These are phyloP conservation scores for Pisolithus thermaeus DNA, from an alignment of 1,284 basidiomycete species.

Conservation along the genomic window DNA sequence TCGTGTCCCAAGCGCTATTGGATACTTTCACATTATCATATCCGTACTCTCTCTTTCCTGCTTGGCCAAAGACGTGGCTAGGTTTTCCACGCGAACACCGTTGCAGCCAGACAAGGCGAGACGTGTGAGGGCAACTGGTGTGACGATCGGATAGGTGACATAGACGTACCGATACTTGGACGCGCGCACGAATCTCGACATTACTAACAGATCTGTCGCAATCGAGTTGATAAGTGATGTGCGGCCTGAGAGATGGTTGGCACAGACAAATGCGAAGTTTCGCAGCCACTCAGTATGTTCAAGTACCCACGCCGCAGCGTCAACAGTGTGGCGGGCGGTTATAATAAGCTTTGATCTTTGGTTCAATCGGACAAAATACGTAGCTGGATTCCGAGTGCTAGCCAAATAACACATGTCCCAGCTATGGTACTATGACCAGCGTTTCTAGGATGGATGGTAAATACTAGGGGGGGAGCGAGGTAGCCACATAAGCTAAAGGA, in stretches of 20 bases:
- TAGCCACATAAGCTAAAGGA: too few species aligned
- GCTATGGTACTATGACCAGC: too few species aligned
- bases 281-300: too few species aligned
- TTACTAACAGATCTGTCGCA: slow-evolving; percentile 17
- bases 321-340: too few species aligned
- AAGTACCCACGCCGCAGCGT: too few species aligned
- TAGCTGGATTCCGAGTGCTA: too few species aligned
- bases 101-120: slow-evolving; percentile 2
- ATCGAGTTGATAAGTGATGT: neutral
- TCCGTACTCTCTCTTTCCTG: slow-evolving; percentile 76
- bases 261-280: neutral
- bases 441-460: too few species aligned
- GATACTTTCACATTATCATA: slow-evolving; percentile 92
- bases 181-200: slow-evolving; percentile 69
- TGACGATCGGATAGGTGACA: slow-evolving; percentile 2
- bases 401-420: too few species aligned
- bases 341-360: too few species aligned
- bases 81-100: slow-evolving; percentile 2
- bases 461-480: too few species aligned
- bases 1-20: slow-evolving; percentile 94
- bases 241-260: neutral
- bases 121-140: neutral
- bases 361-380: too few species aligned
- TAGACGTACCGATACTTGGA: slow-evolving; percentile 66
- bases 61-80: slow-evolving; percentile 88